Evolutionary conservation across 192 early-diverging fungal species (phyloP), one percentile per base, ranked within the genome.

Genomic region (Backusella tuberculispora): DNA sequence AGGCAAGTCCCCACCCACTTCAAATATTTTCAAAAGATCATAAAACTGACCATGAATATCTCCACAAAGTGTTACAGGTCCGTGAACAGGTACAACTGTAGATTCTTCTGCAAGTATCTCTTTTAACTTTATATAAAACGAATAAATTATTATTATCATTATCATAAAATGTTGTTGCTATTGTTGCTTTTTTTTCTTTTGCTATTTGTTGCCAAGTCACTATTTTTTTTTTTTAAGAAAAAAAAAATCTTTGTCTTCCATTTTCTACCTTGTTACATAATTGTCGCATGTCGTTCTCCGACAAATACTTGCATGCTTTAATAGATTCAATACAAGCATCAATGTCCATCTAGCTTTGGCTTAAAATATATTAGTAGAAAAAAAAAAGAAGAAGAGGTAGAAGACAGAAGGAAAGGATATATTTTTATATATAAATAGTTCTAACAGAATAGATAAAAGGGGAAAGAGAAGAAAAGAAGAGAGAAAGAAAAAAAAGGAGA

Each of bases 31-130:
- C 45, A 98, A 81, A 63, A 99, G 85, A 77, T 99, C 97, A 79
- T 92, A 94, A 78, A 97, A 99, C 79, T 98, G 97, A 17, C 97
- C 97, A 79, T 98, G 97, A 73, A 98, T 95, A 79, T 98, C 97
- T 73, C 97, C 97, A 84, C 97, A 98, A 43, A 98, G 92, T 1
- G 97, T 98, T 24, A 98, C 97, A 37, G 97, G 97, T 44, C 93
- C 89, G 68, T 89, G 87, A 26, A 99, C 97, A 5, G 95, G 94
- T 74, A 97, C 95, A 48, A 99, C 95, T 82, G 96, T 99, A 13
- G 95, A 96, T 82, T 99, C 97, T 81, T 99, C 97, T 83, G 97
- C 94, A 66, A 98, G 82, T 41, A 98, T 89, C 81, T 97, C 95
- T 77, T 96, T 98, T 56, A 97, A 87, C 94, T 95, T 67, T 74